These are phyloP conservation scores for Nicotiana undulata DNA, from an alignment of 257 asterid genomes.

Conservation along the genomic window DNA sequence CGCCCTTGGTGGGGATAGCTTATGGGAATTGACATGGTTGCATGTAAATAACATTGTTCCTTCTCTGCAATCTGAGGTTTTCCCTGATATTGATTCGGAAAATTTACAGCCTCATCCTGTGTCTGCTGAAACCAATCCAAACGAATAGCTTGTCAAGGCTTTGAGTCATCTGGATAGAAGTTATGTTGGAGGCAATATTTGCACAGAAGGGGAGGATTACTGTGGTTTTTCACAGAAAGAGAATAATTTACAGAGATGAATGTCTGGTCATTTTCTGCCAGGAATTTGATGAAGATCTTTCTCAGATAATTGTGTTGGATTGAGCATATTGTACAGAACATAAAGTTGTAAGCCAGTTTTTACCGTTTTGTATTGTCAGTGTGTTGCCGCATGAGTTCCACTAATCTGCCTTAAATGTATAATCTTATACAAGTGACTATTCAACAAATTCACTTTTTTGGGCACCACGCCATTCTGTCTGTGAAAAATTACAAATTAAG, in stretches of 20 bases:
- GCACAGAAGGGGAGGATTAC: constrained; percentile 5
- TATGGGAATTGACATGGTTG: constrained; percentile 94
- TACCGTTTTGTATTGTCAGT: not conserved
- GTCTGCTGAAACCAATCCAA: constrained; percentile 21
- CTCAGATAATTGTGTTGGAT: constrained; percentile 12
- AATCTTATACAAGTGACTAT: not conserved
- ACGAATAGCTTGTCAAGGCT: not conserved
- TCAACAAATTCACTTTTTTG: not conserved
- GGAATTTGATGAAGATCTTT: constrained; percentile 12
- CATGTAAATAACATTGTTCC: constrained; percentile 76
- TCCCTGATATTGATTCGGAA: constrained; percentile 50
- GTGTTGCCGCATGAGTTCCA: not conserved
- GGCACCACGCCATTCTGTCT: not conserved
- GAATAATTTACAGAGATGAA: not conserved
- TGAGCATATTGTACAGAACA: constrained; percentile 36
- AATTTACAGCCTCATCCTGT: constrained; percentile 14
- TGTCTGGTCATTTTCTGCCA: constrained; percentile 9
- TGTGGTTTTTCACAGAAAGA: constrained; percentile 12
- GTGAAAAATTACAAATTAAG: not conserved
- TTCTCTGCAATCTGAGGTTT: constrained; percentile 60
- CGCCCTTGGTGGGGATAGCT: constrained; percentile 78
- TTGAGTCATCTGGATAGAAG: not conserved
- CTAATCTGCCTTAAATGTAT: not conserved
- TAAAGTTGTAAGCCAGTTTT: constrained; percentile 14
- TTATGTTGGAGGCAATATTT: not conserved